Percentiles rank a stretch among this genome's conserved stretches.
Evolutionary conservation across 192 early-diverging fungal genomes (phyloP).

Genomic region (Rhizophagus clarus): DNA sequence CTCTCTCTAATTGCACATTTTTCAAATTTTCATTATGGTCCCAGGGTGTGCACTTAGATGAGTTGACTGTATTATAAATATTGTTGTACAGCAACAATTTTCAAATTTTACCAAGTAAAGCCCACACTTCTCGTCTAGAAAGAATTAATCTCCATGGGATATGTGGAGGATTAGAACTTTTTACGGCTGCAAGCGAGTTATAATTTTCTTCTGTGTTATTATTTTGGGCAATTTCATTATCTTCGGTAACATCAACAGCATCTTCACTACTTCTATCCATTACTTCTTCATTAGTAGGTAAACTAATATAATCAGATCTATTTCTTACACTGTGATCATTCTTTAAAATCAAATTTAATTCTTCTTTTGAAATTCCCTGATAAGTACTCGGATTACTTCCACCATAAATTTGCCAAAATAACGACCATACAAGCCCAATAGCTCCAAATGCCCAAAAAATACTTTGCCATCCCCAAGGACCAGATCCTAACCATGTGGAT

Average conservation of each 20-base stretch:
- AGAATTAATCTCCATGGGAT: slow-evolving; percentile 20
- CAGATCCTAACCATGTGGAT: slow-evolving; percentile 39
- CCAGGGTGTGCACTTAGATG: too few species aligned
- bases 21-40: too few species aligned
- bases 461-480: slow-evolving; percentile 43
- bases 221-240: not conserved
- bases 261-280: not conserved
- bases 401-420: slow-evolving; percentile 40
- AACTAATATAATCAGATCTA: slow-evolving; percentile 15
- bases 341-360: slow-evolving; percentile 33
- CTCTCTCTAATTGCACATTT: too few species aligned
- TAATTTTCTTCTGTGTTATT: not conserved
- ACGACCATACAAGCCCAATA: slow-evolving; percentile 37
- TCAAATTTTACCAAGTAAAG: not conserved
- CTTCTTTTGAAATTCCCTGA: slow-evolving; percentile 32
- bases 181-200: not conserved
- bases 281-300: not conserved
- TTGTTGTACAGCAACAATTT: too few species aligned
- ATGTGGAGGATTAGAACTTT: not conserved
- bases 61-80: too few species aligned
- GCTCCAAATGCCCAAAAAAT: slow-evolving; percentile 44
- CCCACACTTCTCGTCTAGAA: slow-evolving; percentile 10
- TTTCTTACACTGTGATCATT: slow-evolving; percentile 29
- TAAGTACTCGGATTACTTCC: slow-evolving; percentile 35
- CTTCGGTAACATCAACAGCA: not conserved